phyloP scores from a whole-genome alignment of 148 eudicot genomes.

The Agrostemma githago region DNA sequence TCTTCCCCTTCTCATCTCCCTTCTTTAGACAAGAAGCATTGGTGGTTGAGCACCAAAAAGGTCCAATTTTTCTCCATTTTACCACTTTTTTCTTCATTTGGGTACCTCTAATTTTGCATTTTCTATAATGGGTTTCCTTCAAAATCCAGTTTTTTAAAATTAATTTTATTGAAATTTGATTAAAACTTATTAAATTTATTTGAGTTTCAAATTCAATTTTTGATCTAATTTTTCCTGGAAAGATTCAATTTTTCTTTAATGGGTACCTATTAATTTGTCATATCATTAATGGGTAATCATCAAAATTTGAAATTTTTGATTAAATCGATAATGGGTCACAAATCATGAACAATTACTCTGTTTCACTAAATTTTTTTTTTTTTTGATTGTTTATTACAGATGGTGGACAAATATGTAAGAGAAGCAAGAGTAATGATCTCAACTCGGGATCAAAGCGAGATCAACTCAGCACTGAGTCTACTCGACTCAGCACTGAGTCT shows the following conservation, averaged over 20 bases:
- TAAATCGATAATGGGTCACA: neutral
- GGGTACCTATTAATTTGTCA: no score
- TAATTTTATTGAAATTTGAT: neutral
- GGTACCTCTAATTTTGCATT: constrained; percentile 16
- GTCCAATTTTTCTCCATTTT: constrained; percentile 26
- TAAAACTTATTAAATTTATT: no score
- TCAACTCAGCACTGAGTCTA: constrained; percentile 53
- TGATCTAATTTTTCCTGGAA: neutral
- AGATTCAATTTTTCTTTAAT: neutral
- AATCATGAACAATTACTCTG: neutral
- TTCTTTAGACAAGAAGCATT: constrained; percentile 61
- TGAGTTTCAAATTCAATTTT: neutral
- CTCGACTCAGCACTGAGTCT: constrained; percentile 62
- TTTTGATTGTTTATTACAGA: constrained; percentile 33
- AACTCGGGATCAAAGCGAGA: constrained; percentile 54
- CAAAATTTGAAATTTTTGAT: constrained; percentile 10
- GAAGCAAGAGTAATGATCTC: constrained; percentile 64
- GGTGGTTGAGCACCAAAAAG: constrained; percentile 97
- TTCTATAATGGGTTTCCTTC: constrained; percentile 18
- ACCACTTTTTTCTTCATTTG: neutral
- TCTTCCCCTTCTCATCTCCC: constrained; percentile 36
- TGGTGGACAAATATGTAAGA: constrained; percentile 66
- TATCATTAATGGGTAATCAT: neutral
- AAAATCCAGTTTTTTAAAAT: neutral
- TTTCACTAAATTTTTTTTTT: no score